These are phyloP conservation scores for Globisporangium recalcitrans DNA, from an alignment of 352 stramenopile species.

Conservation along the genomic window DNA sequence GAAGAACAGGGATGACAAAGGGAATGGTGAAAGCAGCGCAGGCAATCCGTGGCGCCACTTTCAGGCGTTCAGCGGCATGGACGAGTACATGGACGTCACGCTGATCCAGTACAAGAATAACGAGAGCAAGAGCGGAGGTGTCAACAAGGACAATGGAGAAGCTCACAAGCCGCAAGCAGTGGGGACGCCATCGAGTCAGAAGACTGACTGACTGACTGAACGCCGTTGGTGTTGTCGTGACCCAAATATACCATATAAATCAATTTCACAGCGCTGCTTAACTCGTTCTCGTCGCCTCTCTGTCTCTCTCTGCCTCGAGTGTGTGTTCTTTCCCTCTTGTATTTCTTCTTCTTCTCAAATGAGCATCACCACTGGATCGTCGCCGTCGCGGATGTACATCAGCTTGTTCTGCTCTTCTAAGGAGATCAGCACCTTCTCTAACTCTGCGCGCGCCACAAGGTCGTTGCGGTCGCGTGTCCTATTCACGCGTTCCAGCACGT, in stretches of 20 bases:
- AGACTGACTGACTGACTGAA: background rate
- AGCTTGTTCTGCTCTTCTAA: constrained; percentile 87
- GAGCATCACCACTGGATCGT: constrained; percentile 81
- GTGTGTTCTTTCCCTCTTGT: background rate
- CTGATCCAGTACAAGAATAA: constrained; percentile 59
- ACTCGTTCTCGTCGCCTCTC: background rate
- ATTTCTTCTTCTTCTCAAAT: constrained; percentile 41
- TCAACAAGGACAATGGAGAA: background rate
- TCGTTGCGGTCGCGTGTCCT: constrained; percentile 24
- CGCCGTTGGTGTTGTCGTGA: background rate
- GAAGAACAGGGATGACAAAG: background rate
- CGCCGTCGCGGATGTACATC: constrained; percentile 85
- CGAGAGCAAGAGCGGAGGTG: background rate
- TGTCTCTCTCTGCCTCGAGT: constrained; percentile 6
- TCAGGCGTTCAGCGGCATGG: constrained; percentile 54
- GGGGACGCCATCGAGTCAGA: background rate
- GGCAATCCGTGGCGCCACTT: constrained; percentile 52
- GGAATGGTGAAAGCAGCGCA: background rate
- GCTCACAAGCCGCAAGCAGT: background rate
- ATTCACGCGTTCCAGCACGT: constrained; percentile 59
- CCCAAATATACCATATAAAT: constrained; percentile 18
- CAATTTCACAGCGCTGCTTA: constrained; percentile 13
- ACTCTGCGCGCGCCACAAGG: constrained; percentile 38
- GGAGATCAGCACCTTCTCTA: constrained; percentile 65
- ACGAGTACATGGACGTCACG: constrained; percentile 65